Evolutionary conservation across 192 early-diverging fungal species (phyloP).

Genomic region (Endogone sp.): DNA sequence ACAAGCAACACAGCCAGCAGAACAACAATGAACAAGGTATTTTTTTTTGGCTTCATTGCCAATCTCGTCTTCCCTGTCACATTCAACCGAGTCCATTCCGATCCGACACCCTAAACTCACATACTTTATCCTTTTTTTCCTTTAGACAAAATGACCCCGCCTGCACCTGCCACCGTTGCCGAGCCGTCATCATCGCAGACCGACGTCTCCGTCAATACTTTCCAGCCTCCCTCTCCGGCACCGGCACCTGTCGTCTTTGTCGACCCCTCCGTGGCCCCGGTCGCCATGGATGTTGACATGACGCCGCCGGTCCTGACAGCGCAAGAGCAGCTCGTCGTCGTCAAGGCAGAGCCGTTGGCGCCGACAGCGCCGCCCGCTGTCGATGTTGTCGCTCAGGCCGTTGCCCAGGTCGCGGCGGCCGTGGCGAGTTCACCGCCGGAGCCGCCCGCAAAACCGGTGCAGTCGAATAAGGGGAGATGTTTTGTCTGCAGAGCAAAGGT

Average conservation of each 20-base stretch:
- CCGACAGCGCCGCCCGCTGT: constrained; percentile 4
- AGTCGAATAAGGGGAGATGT: constrained; percentile 69
- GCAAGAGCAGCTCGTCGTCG: too few species aligned
- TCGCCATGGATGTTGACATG: too few species aligned
- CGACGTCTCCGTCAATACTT: constrained; percentile 19
- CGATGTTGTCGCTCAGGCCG: constrained; percentile 7
- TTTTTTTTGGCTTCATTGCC: too few species aligned
- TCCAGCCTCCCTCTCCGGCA: constrained; percentile 2
- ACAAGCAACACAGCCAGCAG: constrained; percentile 46
- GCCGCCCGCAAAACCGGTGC: constrained; percentile 39
- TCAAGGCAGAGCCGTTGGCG: background rate
- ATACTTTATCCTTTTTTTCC: too few species aligned
- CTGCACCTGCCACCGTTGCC: too few species aligned
- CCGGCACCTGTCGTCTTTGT: constrained; percentile 2
- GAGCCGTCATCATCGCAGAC: too few species aligned
- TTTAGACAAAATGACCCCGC: too few species aligned
- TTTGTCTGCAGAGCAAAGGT: constrained; percentile 65
- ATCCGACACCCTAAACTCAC: too few species aligned
- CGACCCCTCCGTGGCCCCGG: background rate
- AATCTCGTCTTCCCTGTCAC: too few species aligned
- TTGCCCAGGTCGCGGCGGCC: constrained; percentile 22
- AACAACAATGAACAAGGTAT: too few species aligned
- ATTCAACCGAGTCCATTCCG: too few species aligned
- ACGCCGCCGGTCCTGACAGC: too few species aligned
- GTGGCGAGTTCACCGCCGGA: constrained; percentile 30